Evolutionary conservation across 441 rosid species (phyloP), one percentile per base, ranked within the genome.

Genomic region (Geranium incanum): DNA sequence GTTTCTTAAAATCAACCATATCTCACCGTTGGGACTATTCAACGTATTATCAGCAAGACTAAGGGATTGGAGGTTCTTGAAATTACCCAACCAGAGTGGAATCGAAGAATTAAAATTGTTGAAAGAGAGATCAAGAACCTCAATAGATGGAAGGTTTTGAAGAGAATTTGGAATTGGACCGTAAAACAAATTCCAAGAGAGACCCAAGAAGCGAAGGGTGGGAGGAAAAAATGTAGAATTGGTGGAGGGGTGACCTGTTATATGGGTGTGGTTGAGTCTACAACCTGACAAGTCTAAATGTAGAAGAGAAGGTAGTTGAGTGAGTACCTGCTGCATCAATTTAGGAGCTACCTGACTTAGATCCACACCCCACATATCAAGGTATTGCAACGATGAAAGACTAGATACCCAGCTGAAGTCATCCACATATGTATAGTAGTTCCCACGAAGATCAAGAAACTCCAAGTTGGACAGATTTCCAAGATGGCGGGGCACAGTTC

Each of bases 401-500:
- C 0, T 0, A 0, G 79, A 28, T 12, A 77, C 23, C 76, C 78
- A 77, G 5, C 5, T 12, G 16, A 67, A 19, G 15, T 19, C 48
- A 37, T 5, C 57, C 12, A 50, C 52, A 38, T 38, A 6, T 38
- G 3, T 38, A 4, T 6, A 0, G 3, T 0, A 13, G 36, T 52
- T 19, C 9, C 15, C 3, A 19, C 74, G 43, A 8, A 77, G 74
- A 41, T 74, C 69, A 66, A 80, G 80, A 50, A 36, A 13, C 36
- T 77, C 63, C 62, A 80, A 43, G 8, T 41, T 8, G 0, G 79
- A 23, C 13, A 80, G 77, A 60, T 79, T 75, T 4, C 74, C 65
- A 16, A 78, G 70, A 9, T 74, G 52, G 19, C 36, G 13, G 5
- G 71, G 68, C 0, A 72, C 45, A 21, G 5, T 65, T 11, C 67